phyloP scores from a whole-genome alignment of 768 basidiomycete genomes.

The Russula dissimulans region DNA sequence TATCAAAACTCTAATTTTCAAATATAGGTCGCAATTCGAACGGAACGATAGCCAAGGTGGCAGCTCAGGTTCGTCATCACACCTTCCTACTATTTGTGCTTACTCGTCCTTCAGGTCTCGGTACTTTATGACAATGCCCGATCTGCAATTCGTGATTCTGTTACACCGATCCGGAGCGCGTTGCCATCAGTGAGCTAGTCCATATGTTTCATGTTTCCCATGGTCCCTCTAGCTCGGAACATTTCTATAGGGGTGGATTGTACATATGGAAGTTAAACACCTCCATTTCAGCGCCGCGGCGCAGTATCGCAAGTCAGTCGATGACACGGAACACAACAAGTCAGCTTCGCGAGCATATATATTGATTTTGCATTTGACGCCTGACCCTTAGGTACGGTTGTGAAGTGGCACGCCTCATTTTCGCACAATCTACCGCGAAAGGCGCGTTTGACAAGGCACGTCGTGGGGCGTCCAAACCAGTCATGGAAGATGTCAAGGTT shows the following conservation, averaged over 20 bases:
- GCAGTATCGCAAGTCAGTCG: conserved; percentile 80
- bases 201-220: not conserved
- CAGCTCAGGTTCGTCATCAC: conserved; percentile 6
- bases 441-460: conserved; percentile 60
- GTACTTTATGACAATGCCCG: conserved; percentile 14
- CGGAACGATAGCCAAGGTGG: conserved; percentile 17
- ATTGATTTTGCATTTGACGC: not conserved
- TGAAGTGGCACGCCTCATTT: conserved; percentile 69
- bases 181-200: conserved; percentile 46
- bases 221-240: not conserved
- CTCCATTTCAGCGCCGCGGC: conserved; percentile 85
- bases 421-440: conserved; percentile 60
- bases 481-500: conserved; percentile 76
- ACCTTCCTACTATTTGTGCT: not conserved
- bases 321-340: conserved; percentile 75
- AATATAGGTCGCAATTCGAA: conserved; percentile 14
- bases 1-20: not conserved
- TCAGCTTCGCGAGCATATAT: conserved; percentile 25
- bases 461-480: conserved; percentile 49
- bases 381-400: conserved; percentile 61
- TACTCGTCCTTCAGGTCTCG: conserved; percentile 14
- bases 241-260: conserved; percentile 56
- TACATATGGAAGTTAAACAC: conserved; percentile 74
- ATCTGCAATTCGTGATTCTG: conserved; percentile 15
- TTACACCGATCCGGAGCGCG: conserved; percentile 24